Evolutionary conservation across 2,329 filamentous ascomycete species (phyloP).

Genomic region (Dactylellina cionopaga): DNA sequence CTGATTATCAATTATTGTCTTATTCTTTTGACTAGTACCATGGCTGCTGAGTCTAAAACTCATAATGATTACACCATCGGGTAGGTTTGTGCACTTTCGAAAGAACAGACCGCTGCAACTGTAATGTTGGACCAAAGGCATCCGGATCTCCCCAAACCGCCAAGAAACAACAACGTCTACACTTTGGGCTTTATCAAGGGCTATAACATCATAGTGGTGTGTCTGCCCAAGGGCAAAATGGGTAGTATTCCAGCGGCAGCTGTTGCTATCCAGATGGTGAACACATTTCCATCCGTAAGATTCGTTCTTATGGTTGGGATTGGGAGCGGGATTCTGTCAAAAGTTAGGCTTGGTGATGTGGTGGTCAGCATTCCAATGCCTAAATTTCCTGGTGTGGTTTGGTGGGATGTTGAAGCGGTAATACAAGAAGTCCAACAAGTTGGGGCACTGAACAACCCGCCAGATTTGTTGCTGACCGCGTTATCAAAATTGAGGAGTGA

Average conservation of each 20-base stretch:
- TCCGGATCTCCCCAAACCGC: neutral
- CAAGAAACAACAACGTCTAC: neutral
- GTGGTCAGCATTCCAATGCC: constrained; percentile 3
- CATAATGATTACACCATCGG: constrained; percentile 18
- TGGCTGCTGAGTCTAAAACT: too few relatives aligned
- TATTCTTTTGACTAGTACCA: too few relatives aligned
- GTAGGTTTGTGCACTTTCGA: too few relatives aligned
- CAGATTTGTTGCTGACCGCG: neutral
- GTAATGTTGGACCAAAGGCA: constrained; percentile 14
- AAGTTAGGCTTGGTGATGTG: too few relatives aligned
- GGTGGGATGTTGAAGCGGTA: constrained; percentile 12
- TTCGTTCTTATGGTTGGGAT: constrained; percentile 16
- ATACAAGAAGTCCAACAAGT: neutral
- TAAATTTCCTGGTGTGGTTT: constrained; percentile 8
- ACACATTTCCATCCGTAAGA: constrained; percentile 8
- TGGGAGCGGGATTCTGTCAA: constrained; percentile 11
- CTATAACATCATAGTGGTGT: constrained; percentile 9
- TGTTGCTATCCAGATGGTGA: constrained; percentile 2
- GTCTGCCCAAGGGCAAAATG: neutral
- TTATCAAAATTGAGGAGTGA: too few relatives aligned
- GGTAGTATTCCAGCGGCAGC: neutral
- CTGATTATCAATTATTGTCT: too few relatives aligned
- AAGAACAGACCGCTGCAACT: constrained; percentile 7
- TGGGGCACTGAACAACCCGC: constrained; percentile 3
- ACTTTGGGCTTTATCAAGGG: neutral